Percentiles rank a stretch among this genome's conserved stretches.
These are phyloP conservation scores for Fusarium acutatum DNA, from an alignment of 2,329 filamentous ascomycete genomes.

Conservation along the genomic window DNA sequence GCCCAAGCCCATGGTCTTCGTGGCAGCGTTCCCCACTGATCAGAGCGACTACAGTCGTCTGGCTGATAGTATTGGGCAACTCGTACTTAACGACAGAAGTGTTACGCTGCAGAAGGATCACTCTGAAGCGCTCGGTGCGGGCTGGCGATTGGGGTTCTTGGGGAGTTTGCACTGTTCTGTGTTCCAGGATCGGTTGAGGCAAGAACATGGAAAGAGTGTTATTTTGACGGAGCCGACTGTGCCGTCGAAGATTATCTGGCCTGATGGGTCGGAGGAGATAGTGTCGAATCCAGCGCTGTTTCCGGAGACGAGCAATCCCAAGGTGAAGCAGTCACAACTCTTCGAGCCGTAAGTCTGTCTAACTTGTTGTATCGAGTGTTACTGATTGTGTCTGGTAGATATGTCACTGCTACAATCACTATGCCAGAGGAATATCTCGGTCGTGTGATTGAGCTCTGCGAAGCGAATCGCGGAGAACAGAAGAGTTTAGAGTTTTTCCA, in stretches of 20 bases:
- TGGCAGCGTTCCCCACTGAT: slow-evolving; percentile 94
- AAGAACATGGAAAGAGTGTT: slow-evolving; percentile 93
- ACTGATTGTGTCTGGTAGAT: slow-evolving; percentile 48
- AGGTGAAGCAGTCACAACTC: slow-evolving; percentile 54
- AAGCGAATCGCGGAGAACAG: slow-evolving; percentile 87
- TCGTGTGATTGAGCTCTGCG: slow-evolving; percentile 93
- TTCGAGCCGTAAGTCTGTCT: slow-evolving; percentile 56
- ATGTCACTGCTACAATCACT: slow-evolving; percentile 84
- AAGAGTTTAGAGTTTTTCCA: slow-evolving; percentile 91
- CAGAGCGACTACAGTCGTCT: slow-evolving; percentile 86
- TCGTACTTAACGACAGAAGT: slow-evolving; percentile 93
- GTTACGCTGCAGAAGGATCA: slow-evolving; percentile 94
- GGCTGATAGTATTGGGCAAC: slow-evolving; percentile 92
- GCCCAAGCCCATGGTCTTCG: slow-evolving; percentile 98
- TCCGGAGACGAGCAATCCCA: slow-evolving; percentile 70
- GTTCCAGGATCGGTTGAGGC: slow-evolving; percentile 92
- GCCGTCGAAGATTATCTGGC: slow-evolving; percentile 85
- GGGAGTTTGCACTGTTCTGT: slow-evolving; percentile 99
- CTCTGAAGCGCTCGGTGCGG: slow-evolving; percentile 90
- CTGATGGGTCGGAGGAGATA: slow-evolving; percentile 78
- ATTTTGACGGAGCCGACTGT: slow-evolving; percentile 98
- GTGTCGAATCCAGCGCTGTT: slow-evolving; percentile 90
- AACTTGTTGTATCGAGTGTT: background rate
- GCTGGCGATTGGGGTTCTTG: slow-evolving; percentile 92
- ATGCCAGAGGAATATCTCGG: slow-evolving; percentile 94